Percentiles rank a stretch among this genome's conserved stretches.
Conservation (phyloP, 495 filamentous ascomycete species). For the Xylaria castorea region DNA sequence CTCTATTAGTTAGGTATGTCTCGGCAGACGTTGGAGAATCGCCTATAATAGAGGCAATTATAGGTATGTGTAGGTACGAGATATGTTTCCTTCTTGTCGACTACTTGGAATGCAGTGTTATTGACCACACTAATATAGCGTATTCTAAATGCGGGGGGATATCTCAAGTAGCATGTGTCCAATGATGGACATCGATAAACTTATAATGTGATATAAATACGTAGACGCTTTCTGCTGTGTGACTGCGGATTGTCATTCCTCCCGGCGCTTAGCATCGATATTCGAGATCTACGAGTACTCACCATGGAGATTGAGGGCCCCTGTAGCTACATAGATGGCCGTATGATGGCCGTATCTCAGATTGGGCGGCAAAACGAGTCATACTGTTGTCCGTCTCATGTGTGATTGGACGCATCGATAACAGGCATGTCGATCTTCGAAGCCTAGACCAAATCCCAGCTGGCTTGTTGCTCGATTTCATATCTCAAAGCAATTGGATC, state of each 20-base stretch:
- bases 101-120: neutral
- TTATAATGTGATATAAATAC: neutral
- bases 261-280: slow-evolving; percentile 1
- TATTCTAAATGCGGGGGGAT: neutral
- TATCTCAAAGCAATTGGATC: neutral
- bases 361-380: slow-evolving; percentile 2
- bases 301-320: neutral
- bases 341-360: slow-evolving; percentile 11
- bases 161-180: neutral
- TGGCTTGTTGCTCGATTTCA: slow-evolving; percentile 18
- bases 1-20: slow-evolving; percentile 2
- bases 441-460: slow-evolving; percentile 9
- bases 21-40: neutral
- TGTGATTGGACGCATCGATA: slow-evolving; percentile 14
- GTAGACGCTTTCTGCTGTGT: neutral
- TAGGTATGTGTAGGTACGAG: neutral
- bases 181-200: neutral
- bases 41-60: neutral
- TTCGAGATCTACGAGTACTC: slow-evolving; percentile 7
- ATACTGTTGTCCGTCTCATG: neutral
- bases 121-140: neutral
- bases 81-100: neutral
- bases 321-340: neutral
- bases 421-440: slow-evolving; percentile 9
- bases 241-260: neutral